Evolutionary conservation across 2,329 filamentous ascomycete species (phyloP).

Genomic region (Fusarium concolor): DNA sequence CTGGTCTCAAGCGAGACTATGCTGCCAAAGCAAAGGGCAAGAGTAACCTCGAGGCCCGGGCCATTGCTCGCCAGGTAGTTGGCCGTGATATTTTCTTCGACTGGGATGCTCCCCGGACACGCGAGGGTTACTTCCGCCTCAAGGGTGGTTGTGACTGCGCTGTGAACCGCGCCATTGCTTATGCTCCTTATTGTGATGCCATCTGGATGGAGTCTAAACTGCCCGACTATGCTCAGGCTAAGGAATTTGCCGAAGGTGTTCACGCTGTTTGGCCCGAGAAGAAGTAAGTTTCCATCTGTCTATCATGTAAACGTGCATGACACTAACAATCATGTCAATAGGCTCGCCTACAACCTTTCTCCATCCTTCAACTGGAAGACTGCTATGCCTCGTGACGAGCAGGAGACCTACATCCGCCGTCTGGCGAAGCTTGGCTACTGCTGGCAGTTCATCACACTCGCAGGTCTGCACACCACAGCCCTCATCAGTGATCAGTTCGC

Average conservation of each 20-base stretch:
- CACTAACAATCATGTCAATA: constrained; percentile 52
- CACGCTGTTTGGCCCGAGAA: constrained; percentile 96
- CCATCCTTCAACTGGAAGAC: constrained; percentile 99
- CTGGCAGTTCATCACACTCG: constrained; percentile 99
- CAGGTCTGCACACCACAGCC: constrained; percentile 94
- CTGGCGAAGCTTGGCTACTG: constrained; percentile 91
- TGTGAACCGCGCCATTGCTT: constrained; percentile 89
- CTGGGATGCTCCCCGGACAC: constrained; percentile 92
- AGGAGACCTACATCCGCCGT: constrained; percentile 96
- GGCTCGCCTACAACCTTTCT: constrained; percentile 96
- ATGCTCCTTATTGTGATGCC: constrained; percentile 91
- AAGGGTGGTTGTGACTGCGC: constrained; percentile 92
- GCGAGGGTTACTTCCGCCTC: constrained; percentile 95
- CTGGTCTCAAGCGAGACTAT: constrained; percentile 75
- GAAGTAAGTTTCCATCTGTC: constrained; percentile 71
- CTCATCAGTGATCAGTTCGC: constrained; percentile 92
- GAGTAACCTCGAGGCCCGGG: constrained; percentile 83
- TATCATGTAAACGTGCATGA: constrained; percentile 4
- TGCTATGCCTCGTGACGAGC: constrained; percentile 89
- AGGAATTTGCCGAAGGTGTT: constrained; percentile 93
- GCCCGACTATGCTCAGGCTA: constrained; percentile 89
- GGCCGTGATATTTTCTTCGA: constrained; percentile 90
- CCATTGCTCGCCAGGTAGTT: constrained; percentile 79
- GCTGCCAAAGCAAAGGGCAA: constrained; percentile 78
- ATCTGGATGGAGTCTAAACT: constrained; percentile 99